Evolutionary conservation across 768 basidiomycete genomes (phyloP).

Genomic region (Leccinellum rugosiceps): DNA sequence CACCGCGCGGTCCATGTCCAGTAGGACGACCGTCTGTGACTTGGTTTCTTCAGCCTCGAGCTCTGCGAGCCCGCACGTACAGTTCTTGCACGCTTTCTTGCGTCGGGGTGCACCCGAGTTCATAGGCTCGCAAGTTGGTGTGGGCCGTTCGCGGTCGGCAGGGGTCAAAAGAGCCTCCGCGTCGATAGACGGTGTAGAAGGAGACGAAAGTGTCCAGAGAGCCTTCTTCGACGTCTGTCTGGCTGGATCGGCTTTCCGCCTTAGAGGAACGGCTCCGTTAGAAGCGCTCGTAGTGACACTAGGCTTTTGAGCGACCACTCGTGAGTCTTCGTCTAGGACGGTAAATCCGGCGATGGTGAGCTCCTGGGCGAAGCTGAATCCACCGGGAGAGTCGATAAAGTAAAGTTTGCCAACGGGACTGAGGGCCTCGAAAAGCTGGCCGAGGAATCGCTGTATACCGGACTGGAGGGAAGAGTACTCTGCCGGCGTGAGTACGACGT

Average conservation of each 20-base stretch:
- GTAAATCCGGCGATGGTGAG: conserved; percentile 67
- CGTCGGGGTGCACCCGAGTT: conserved; percentile 50
- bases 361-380: conserved; percentile 48
- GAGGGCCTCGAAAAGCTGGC: conserved; percentile 58
- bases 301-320: conserved; percentile 71
- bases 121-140: conserved; percentile 72
- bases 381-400: conserved; percentile 51
- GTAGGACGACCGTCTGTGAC: conserved; percentile 58
- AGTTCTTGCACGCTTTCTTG: conserved; percentile 94
- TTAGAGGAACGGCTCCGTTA: conserved; percentile 42
- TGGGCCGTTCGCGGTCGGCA: conserved; percentile 77
- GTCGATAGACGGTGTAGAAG: conserved; percentile 73
- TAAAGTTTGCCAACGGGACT: conserved; percentile 67
- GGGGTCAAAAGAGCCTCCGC: conserved; percentile 80
- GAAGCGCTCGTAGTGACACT: conserved; percentile 37
- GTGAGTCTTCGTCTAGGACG: conserved; percentile 45
- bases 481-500: conserved; percentile 58
- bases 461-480: conserved; percentile 62
- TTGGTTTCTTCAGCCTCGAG: conserved; percentile 79
- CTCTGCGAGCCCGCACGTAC: conserved; percentile 95
- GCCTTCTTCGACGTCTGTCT: conserved; percentile 81
- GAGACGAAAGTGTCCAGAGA: conserved; percentile 77
- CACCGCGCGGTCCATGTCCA: conserved; percentile 58
- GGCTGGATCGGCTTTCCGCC: conserved; percentile 47
- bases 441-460: conserved; percentile 52